Conservation (phyloP, 352 stramenopile genomes). For the Aphanomyces cochlioides region DNA sequence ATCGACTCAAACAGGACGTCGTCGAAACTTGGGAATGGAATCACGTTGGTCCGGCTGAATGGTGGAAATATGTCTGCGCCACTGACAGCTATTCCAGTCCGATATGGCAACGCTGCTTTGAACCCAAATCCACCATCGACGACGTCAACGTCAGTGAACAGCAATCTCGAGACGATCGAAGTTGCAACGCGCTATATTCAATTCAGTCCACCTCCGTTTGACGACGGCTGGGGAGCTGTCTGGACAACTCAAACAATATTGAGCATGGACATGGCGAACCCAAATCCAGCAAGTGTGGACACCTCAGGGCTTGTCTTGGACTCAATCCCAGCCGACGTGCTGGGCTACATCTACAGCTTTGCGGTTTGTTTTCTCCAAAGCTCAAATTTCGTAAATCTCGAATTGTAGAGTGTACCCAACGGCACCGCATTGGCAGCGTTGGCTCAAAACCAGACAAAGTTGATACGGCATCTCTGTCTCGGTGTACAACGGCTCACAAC, state of each 20-base stretch:
- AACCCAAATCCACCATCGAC: constrained; percentile 28
- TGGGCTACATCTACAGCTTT: constrained; percentile 27
- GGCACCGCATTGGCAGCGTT: constrained; percentile 22
- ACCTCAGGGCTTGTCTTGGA: constrained; percentile 14
- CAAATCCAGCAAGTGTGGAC: constrained; percentile 19
- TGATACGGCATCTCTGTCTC: constrained; percentile 48
- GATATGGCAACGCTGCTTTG: constrained; percentile 9
- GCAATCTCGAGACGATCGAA: neutral
- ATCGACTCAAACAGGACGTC: neutral
- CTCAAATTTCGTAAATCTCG: neutral
- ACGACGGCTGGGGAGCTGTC: constrained; percentile 25
- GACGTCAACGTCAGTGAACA: neutral
- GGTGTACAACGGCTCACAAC: constrained; percentile 55
- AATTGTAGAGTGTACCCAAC: constrained; percentile 11
- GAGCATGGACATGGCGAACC: constrained; percentile 6
- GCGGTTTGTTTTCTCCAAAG: neutral
- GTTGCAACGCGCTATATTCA: constrained; percentile 1
- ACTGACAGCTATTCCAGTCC: constrained; percentile 11
- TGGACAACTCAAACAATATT: constrained; percentile 24
- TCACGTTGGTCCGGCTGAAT: neutral
- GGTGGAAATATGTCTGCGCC: constrained; percentile 8
- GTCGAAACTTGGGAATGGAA: constrained; percentile 6
- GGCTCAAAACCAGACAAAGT: constrained; percentile 36
- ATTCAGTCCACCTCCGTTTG: constrained; percentile 7
- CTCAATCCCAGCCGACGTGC: constrained; percentile 20